Conservation (phyloP, 176 grass and related monocot genomes). For the Microstegium vimineum region DNA sequence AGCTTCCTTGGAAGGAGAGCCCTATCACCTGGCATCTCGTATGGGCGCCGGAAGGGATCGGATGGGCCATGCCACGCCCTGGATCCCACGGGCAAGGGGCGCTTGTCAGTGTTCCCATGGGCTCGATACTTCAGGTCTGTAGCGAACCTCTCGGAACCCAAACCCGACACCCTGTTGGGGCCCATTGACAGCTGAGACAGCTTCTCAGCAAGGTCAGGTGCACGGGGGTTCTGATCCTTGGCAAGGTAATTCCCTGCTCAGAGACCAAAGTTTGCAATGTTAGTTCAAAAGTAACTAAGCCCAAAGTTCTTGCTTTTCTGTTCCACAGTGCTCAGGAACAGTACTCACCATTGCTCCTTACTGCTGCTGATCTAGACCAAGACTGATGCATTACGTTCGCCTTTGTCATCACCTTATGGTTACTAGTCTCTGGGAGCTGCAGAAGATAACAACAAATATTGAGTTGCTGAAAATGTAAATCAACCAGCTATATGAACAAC, state of each 20-base stretch:
- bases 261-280: not conserved
- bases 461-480: conserved; percentile 17
- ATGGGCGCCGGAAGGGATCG: conserved; percentile 39
- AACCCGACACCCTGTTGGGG: conserved; percentile 34
- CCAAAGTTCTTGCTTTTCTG: too few species aligned
- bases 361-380: conserved; percentile 41
- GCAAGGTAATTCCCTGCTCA: conserved; percentile 9
- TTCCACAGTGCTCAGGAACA: not conserved
- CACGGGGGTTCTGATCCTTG: conserved; percentile 29
- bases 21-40: conserved; percentile 57
- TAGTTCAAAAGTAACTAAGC: not conserved
- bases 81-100: conserved; percentile 41
- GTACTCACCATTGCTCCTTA: conserved; percentile 35
- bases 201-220: conserved; percentile 43
- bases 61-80: conserved; percentile 46
- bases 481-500: not conserved
- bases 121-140: conserved; percentile 36
- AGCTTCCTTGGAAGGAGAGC: conserved; percentile 58
- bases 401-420: conserved; percentile 42
- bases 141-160: conserved; percentile 24
- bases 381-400: conserved; percentile 42
- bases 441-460: not conserved
- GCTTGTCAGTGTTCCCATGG: conserved; percentile 18
- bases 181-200: conserved; percentile 54
- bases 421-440: conserved; percentile 38